phyloP scores from a whole-genome alignment of 2,329 filamentous ascomycete genomes.

The Stachybotrys elegans region DNA sequence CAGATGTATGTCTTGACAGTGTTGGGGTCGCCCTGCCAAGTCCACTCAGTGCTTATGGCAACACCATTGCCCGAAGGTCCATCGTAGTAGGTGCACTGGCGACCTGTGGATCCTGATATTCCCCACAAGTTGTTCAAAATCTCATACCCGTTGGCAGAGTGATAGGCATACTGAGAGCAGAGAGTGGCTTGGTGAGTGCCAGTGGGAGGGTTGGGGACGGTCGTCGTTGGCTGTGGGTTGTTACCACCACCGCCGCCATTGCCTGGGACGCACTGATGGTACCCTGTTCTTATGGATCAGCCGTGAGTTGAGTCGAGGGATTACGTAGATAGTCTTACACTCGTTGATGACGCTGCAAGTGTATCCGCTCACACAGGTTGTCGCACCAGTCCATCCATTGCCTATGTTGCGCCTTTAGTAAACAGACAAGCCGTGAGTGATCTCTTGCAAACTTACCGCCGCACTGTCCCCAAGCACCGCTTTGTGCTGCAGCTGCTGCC shows the following conservation, averaged over 20 bases:
- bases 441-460: not conserved
- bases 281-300: not conserved
- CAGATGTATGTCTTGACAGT: constrained; percentile 42
- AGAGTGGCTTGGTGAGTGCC: constrained; percentile 8
- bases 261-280: not conserved
- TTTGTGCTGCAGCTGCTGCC: not conserved
- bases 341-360: not conserved
- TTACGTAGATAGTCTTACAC: not conserved
- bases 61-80: constrained; percentile 24
- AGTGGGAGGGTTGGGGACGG: not conserved
- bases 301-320: not conserved
- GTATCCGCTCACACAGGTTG: not conserved
- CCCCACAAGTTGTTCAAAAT: constrained; percentile 41
- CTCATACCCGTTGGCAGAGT: constrained; percentile 23
- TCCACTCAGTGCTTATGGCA: constrained; percentile 35
- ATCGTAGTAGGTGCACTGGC: constrained; percentile 36
- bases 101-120: constrained; percentile 25
- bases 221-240: not conserved
- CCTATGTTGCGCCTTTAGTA: not conserved
- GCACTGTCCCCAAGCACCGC: not conserved
- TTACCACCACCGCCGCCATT: not conserved
- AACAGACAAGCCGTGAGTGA: not conserved
- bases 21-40: constrained; percentile 30
- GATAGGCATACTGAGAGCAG: constrained; percentile 23
- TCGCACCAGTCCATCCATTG: not conserved